Percentiles rank a stretch among this genome's conserved stretches.
Evolutionary conservation across 176 grass and related monocot genomes (phyloP).

Genomic region (barley (Hordeum vulgare)): MorexV3_pseudomolecules_assembly NC_058518.1:349388593-349389092

Average conservation of each 20-base stretch:
- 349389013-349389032: slow-evolving; percentile 6
- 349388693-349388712: slow-evolving; percentile 2
- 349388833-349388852: slow-evolving; percentile 37
- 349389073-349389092: not conserved
- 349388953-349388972: not conserved
- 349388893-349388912: not conserved
- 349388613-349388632: not conserved
- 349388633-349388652: not conserved
- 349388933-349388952: slow-evolving; percentile 11
- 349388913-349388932: not conserved
- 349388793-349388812: not conserved
- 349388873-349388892: slow-evolving; percentile 9
- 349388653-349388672: not conserved
- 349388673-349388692: not conserved
- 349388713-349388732: not conserved
- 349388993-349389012: slow-evolving; percentile 11
- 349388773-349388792: not conserved
- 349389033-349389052: not conserved
- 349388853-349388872: slow-evolving; percentile 5
- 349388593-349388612: not conserved
- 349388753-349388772: not conserved
- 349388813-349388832: not conserved
- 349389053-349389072: not conserved
- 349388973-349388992: not conserved
- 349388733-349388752: not conserved